Evolutionary conservation across 495 filamentous ascomycete species (phyloP).

Genomic region (Immersiella caudata): DNA sequence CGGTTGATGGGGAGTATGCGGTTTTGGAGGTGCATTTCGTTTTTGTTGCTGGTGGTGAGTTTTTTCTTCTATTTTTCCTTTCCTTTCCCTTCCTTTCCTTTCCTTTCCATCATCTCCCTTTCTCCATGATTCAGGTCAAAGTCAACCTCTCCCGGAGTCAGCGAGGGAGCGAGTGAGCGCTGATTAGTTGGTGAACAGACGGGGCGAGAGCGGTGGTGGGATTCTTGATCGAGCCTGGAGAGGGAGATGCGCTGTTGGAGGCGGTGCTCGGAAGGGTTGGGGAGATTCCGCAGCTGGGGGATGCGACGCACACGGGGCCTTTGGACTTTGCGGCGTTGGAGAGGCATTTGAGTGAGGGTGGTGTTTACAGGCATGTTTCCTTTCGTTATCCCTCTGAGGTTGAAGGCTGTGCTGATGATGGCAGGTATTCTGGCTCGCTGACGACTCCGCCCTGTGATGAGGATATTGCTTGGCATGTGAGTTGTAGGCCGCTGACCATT

Average conservation of each 20-base stretch:
- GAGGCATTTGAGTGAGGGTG: constrained; percentile 12
- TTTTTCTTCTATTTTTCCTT: not conserved
- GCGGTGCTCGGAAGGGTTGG: not conserved
- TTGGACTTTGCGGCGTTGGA: constrained; percentile 4
- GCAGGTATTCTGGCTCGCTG: constrained; percentile 54
- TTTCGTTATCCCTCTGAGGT: too few relatives aligned
- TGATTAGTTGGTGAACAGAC: not conserved
- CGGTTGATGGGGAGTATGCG: constrained; percentile 9
- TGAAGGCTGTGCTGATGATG: not conserved
- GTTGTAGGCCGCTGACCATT: constrained; percentile 4
- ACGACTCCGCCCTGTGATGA: constrained; percentile 56
- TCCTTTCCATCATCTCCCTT: too few relatives aligned
- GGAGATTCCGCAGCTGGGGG: not conserved
- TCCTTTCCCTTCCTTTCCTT: not conserved
- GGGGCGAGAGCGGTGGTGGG: not conserved
- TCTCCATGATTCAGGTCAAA: too few relatives aligned
- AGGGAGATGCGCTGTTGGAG: not conserved
- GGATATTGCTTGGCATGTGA: constrained; percentile 5
- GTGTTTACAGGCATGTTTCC: not conserved
- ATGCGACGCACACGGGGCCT: not conserved
- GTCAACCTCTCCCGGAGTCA: too few relatives aligned
- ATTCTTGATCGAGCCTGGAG: constrained; percentile 10
- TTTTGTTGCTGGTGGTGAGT: constrained; percentile 4
- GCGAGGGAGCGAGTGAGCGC: too few relatives aligned
- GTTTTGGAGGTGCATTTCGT: constrained; percentile 18